Evolutionary conservation across 1,139 yeast genomes (phyloP), one percentile per base, ranked within the genome.

Genomic region (Taphrina flavorubra): DNA sequence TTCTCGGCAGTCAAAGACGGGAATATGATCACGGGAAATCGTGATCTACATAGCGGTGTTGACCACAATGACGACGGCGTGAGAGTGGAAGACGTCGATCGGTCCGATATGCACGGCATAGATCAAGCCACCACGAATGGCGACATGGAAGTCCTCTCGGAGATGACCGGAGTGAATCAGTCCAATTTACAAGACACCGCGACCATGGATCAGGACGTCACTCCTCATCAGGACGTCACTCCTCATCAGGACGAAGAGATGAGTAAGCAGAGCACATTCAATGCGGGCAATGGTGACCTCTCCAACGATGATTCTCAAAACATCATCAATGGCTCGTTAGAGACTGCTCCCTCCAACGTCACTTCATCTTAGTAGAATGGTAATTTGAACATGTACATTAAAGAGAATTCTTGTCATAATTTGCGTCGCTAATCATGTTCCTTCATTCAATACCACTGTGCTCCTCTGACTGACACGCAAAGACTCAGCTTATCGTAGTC

Each of bases 401-500:
- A 25, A 25, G 31, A 25, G 31, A 25, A 2, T 25, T 25, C 31
- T 25, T 4, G 4, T 25, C 31, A 25, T 25, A 25, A 8, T 49
- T n/a, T 14, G 16, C 47, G n/a, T 44, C 47, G 47, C 47, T 44
- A 44, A 3, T n/a, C 18, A n/a, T 44, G 47, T 44, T 16, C 42
- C 31, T 25, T 25, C 31, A 25, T 25, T 4, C 31, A 25, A 2
- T 25, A 25, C 31, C 31, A 25, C 31, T 2, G 31, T 25, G 31
- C 4, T 25, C 31, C 31, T 25, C 31, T 25, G 31, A 25, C 31
- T 25, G 31, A 25, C 31, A 25, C 31, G 31, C 31, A 25, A 25
- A 25, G 31, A 25, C 31, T 4, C 31, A 25, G 31, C 31, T 37
- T 31, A 70, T 53, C 68, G 72, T 53, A 71, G 40, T 40, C 73